These are phyloP conservation scores for Isoetes engelmannii DNA, from an alignment of 83 land plant species.

Conservation along the genomic window DNA sequence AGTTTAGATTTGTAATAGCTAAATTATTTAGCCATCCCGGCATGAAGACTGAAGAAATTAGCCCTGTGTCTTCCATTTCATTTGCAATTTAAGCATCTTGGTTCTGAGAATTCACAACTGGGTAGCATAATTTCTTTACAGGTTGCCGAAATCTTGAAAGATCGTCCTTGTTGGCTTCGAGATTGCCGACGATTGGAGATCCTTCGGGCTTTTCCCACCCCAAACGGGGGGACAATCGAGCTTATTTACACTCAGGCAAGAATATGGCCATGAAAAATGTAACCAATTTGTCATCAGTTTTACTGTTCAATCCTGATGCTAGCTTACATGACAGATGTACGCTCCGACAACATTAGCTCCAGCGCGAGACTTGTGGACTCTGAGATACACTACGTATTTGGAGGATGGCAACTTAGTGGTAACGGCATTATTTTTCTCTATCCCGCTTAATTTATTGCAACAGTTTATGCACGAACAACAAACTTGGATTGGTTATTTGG, in stretches of 20 bases:
- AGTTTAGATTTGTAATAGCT: too few relatives aligned
- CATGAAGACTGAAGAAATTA: too few relatives aligned
- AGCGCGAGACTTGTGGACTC: constrained; percentile 87
- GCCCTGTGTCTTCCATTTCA: too few relatives aligned
- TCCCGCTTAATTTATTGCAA: neutral
- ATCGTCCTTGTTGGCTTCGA: constrained; percentile 79
- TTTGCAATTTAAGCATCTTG: too few relatives aligned
- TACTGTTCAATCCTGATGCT: too few relatives aligned
- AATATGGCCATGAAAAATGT: neutral
- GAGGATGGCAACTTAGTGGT: constrained; percentile 98
- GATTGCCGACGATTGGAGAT: constrained; percentile 78
- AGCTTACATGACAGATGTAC: constrained; percentile 51
- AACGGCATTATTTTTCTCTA: constrained; percentile 1
- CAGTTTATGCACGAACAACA: too few relatives aligned
- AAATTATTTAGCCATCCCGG: too few relatives aligned
- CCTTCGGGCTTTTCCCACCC: constrained; percentile 48
- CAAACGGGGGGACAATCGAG: constrained; percentile 88
- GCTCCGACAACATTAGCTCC: constrained; percentile 93
- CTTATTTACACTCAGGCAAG: constrained; percentile 75
- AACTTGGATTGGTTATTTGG: too few relatives aligned
- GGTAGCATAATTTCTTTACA: constrained; percentile 13
- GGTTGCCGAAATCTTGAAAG: constrained; percentile 87
- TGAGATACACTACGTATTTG: constrained; percentile 72
- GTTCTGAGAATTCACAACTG: too few relatives aligned
- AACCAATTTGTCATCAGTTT: too few relatives aligned